Evolutionary conservation across 208 protist genomes (phyloP).

Genomic region (Acanthamoeba triangularis): DNA sequence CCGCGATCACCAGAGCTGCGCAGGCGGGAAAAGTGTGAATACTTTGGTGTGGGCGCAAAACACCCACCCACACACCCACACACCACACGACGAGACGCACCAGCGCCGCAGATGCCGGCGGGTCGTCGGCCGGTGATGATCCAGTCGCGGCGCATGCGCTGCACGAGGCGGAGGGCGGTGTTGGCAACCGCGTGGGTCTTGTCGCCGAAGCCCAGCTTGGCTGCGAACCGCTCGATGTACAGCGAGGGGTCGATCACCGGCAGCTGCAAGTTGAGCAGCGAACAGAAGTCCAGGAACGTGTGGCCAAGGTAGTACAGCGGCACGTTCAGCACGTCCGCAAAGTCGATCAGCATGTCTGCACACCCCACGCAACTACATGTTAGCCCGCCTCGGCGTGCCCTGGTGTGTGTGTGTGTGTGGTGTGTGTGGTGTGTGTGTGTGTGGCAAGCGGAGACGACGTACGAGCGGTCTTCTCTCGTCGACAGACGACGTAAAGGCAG

Average conservation of each 20-base stretch:
- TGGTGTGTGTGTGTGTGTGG: not conserved
- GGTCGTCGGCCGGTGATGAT: conserved; percentile 91
- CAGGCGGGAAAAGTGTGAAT: too few species aligned
- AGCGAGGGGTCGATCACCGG: conserved; percentile 89
- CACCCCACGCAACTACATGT: not conserved
- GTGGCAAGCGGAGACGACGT: not conserved
- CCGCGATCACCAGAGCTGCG: conserved; percentile 89
- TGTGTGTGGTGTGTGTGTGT: not conserved
- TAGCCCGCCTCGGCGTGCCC: not conserved
- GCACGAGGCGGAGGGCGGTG: conserved; percentile 90
- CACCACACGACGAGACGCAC: conserved; percentile 21
- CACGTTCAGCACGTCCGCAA: conserved; percentile 86
- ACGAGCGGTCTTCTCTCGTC: conserved; percentile 87
- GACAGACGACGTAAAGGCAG: conserved; percentile 93
- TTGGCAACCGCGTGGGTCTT: conserved; percentile 83
- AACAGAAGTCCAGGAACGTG: conserved; percentile 90
- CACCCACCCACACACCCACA: not conserved
- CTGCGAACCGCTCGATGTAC: conserved; percentile 93
- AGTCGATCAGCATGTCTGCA: conserved; percentile 92
- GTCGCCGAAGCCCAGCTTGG: conserved; percentile 92
- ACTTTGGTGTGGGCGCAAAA: too few species aligned
- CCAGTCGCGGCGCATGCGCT: conserved; percentile 94
- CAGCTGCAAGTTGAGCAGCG: conserved; percentile 85
- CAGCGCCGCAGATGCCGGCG: conserved; percentile 92
- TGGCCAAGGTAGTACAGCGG: conserved; percentile 90